Evolutionary conservation across 106 monocot genomes (phyloP).

Genomic region (Narthecium ossifragum): DNA sequence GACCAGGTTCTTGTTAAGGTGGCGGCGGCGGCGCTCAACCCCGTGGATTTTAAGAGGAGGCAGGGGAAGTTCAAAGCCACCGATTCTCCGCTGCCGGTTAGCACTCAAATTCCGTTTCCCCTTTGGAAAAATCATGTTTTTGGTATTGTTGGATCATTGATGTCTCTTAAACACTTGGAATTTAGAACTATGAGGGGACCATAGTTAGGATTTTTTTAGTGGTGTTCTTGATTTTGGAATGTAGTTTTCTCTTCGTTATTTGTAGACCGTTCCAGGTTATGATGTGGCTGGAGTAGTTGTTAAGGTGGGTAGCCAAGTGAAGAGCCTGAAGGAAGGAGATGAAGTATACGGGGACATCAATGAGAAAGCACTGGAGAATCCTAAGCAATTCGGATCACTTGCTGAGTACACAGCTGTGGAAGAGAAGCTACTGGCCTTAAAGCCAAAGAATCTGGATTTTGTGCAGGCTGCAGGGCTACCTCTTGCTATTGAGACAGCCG

Average conservation of each 20-base stretch:
- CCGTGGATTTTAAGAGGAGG: slow-evolving; percentile 89
- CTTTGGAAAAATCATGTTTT: too few relatives aligned
- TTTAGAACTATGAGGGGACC: too few relatives aligned
- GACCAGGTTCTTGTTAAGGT: slow-evolving; percentile 95
- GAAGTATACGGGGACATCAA: slow-evolving; percentile 88
- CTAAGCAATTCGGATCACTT: slow-evolving; percentile 79
- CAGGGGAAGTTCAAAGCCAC: slow-evolving; percentile 83
- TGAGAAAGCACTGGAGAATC: slow-evolving; percentile 71
- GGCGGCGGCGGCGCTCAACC: slow-evolving; percentile 75
- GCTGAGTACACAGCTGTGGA: slow-evolving; percentile 94
- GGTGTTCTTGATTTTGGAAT: neutral
- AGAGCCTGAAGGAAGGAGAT: slow-evolving; percentile 84
- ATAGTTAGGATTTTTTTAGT: too few relatives aligned
- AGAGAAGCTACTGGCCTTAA: slow-evolving; percentile 74
- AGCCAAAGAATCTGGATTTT: slow-evolving; percentile 75
- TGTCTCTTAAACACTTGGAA: too few relatives aligned
- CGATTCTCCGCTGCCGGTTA: slow-evolving; percentile 83
- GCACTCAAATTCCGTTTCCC: too few relatives aligned
- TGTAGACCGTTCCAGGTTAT: slow-evolving; percentile 92
- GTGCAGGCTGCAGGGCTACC: slow-evolving; percentile 69
- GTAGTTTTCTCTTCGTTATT: slow-evolving; percentile 4
- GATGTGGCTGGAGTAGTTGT: slow-evolving; percentile 89
- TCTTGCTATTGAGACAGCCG: slow-evolving; percentile 74
- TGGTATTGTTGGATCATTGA: too few relatives aligned
- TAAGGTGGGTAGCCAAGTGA: slow-evolving; percentile 78